phyloP scores from a whole-genome alignment of 2,329 filamentous ascomycete species.

The Chrysoporthe deuterocubensis region DNA sequence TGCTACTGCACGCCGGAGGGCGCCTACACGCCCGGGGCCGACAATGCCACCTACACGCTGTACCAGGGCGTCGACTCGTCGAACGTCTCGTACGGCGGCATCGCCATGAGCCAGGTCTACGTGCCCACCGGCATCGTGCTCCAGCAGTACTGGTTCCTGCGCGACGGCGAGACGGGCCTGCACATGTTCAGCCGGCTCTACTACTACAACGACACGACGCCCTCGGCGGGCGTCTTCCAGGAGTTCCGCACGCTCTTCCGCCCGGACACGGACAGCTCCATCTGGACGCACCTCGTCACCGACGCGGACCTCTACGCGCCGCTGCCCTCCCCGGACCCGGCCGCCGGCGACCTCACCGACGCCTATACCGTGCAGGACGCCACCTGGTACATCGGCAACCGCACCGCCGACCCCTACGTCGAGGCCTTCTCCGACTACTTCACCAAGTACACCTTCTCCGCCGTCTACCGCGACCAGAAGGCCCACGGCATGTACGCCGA shows the following conservation, averaged over 20 bases:
- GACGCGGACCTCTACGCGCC: slow-evolving; percentile 60
- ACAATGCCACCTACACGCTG: slow-evolving; percentile 53
- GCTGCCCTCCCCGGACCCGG: slow-evolving; percentile 42
- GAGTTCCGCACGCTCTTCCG: slow-evolving; percentile 66
- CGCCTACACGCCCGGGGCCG: slow-evolving; percentile 59
- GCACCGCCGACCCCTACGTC: slow-evolving; percentile 58
- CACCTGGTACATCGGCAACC: slow-evolving; percentile 63
- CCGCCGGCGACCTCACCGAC: slow-evolving; percentile 45
- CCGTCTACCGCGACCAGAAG: slow-evolving; percentile 60
- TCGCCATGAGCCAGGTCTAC: slow-evolving; percentile 64
- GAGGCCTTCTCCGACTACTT: slow-evolving; percentile 63
- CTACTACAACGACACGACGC: slow-evolving; percentile 61
- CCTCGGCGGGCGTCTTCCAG: slow-evolving; percentile 61
- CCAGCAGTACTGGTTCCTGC: slow-evolving; percentile 68
- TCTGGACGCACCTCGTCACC: slow-evolving; percentile 67
- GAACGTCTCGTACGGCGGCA: slow-evolving; percentile 58
- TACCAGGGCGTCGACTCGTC: slow-evolving; percentile 55
- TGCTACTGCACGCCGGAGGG: slow-evolving; percentile 65
- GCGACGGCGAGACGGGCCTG: slow-evolving; percentile 64
- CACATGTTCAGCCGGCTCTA: slow-evolving; percentile 64
- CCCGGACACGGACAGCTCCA: slow-evolving; percentile 59
- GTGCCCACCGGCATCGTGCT: slow-evolving; percentile 60
- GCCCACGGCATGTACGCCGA: slow-evolving; percentile 56
- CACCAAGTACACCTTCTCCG: slow-evolving; percentile 68
- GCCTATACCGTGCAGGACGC: slow-evolving; percentile 63